Evolutionary conservation across 371 early-diverging fungal species (phyloP), one percentile per base, ranked within the genome.

Genomic region (Basidiobolus meristosporus): DNA sequence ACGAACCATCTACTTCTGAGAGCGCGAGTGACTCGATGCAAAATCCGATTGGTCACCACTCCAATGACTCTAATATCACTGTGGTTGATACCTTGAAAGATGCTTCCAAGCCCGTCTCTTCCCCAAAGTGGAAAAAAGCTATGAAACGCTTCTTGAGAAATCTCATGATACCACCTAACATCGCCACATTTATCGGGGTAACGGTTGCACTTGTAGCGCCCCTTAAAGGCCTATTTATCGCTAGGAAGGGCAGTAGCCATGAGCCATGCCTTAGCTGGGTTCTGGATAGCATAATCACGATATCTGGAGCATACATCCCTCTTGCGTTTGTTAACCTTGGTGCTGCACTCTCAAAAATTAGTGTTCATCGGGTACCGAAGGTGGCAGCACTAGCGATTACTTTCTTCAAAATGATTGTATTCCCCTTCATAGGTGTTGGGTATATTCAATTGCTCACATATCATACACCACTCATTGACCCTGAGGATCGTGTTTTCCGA

Each of bases 231-330:
- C 45, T 68, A 3, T 64, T 68, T 40, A 41, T 66, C 1, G 11
- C 9, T 22, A 7, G 44, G 46, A 6, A 37, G 0, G 38, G 31
- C 4, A 43, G 7, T 50, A 51, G 6, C 19, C 47, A 43, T 12
- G 52, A 61, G 7, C 68, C 68, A 9, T 62, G 62, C 1, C 46
- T 70, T 30, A 44, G 44, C 12, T 61, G 66, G 38, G 40, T 67
- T 15, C 59, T 51, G 37, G 63, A 68, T 19, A 49, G 56, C 15
- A 42, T 59, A 0, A 15, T 45, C 1, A 56, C 62, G 48, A 37
- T 73, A 19, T 66, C 67, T 5, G 56, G 39, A 0, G 56, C 54
- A 31, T 68, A 60, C 15, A 62, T 68, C 7, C 68, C 73, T 0
- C 18, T 68, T 1, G 61, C 63, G 0, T 31, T 73, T 14, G 50